Conservation (phyloP, 2,329 filamentous ascomycete species). For the Fusarium acutatum region DNA sequence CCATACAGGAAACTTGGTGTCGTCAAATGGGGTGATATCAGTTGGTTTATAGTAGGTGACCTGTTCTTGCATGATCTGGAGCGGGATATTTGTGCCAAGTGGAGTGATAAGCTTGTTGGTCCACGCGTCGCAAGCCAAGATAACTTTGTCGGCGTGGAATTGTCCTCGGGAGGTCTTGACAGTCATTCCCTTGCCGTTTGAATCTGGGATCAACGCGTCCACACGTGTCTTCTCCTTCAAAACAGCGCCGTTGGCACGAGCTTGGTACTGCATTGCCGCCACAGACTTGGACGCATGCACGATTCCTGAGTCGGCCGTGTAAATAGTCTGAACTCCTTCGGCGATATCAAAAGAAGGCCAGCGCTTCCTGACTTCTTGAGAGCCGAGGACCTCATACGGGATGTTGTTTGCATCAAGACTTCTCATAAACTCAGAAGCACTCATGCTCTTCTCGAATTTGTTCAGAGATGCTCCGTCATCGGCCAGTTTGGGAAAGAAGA, state of each 20-base stretch:
- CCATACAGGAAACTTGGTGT: slow-evolving; percentile 24
- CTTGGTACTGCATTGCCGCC: slow-evolving; percentile 20
- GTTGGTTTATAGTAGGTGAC: slow-evolving; percentile 32
- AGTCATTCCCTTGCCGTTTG: neutral
- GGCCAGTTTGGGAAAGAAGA: slow-evolving; percentile 26
- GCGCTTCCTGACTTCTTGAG: slow-evolving; percentile 16
- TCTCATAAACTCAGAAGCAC: neutral
- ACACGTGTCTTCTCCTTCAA: slow-evolving; percentile 20
- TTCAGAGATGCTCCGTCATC: neutral
- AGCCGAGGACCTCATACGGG: slow-evolving; percentile 31
- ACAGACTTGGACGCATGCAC: slow-evolving; percentile 29
- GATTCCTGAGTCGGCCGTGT: slow-evolving; percentile 37
- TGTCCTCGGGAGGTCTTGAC: slow-evolving; percentile 11
- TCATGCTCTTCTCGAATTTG: slow-evolving; percentile 17
- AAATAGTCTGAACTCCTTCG: slow-evolving; percentile 20
- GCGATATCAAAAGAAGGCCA: slow-evolving; percentile 36
- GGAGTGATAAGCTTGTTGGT: slow-evolving; percentile 26
- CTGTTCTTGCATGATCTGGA: slow-evolving; percentile 35
- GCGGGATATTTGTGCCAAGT: slow-evolving; percentile 16
- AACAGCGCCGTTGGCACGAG: slow-evolving; percentile 11
- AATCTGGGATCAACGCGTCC: neutral
- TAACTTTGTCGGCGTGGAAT: slow-evolving; percentile 20
- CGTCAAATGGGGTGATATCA: neutral
- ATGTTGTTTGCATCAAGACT: slow-evolving; percentile 25
- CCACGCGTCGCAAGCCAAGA: slow-evolving; percentile 27